Percentiles rank a stretch among this genome's conserved stretches.
phyloP scores from a whole-genome alignment of 345 rosid species.

The Acer saccharum region DNA sequence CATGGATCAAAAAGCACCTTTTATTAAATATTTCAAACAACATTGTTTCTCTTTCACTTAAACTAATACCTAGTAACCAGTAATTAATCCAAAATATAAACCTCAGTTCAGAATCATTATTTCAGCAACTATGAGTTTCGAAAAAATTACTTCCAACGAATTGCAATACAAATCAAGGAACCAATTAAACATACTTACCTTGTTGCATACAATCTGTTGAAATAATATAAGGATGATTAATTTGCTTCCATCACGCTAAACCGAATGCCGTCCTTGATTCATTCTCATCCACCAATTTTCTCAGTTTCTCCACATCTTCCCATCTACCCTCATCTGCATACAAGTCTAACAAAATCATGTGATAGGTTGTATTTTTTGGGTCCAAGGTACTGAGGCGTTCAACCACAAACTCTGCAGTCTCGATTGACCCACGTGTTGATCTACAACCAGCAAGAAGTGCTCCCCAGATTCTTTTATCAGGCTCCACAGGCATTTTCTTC shows the following conservation, averaged over 20 bases:
- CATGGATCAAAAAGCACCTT: neutral
- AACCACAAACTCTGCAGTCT: slow-evolving; percentile 26
- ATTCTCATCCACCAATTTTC: slow-evolving; percentile 24
- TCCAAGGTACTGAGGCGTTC: slow-evolving; percentile 18
- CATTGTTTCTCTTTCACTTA: neutral
- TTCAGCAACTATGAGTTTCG: neutral
- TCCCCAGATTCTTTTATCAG: slow-evolving; percentile 38
- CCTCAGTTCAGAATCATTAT: neutral
- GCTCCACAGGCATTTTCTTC: slow-evolving; percentile 34
- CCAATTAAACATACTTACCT: neutral
- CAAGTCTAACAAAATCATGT: slow-evolving; percentile 29
- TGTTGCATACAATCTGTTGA: slow-evolving; percentile 1
- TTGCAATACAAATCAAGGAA: neutral
- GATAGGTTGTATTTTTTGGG: slow-evolving; percentile 18
- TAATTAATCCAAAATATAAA: neutral
- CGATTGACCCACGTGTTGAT: slow-evolving; percentile 13
- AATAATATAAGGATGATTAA: neutral
- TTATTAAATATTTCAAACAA: too few relatives aligned
- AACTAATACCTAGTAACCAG: neutral
- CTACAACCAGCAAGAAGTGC: slow-evolving; percentile 37
- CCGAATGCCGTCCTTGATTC: neutral
- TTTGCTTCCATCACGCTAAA: slow-evolving; percentile 3
- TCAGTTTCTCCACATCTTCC: slow-evolving; percentile 24
- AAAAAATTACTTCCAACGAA: neutral
- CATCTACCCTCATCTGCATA: slow-evolving; percentile 30